Conservation (phyloP, 2,329 filamentous ascomycete species). For the Monosporascus ibericus region DNA sequence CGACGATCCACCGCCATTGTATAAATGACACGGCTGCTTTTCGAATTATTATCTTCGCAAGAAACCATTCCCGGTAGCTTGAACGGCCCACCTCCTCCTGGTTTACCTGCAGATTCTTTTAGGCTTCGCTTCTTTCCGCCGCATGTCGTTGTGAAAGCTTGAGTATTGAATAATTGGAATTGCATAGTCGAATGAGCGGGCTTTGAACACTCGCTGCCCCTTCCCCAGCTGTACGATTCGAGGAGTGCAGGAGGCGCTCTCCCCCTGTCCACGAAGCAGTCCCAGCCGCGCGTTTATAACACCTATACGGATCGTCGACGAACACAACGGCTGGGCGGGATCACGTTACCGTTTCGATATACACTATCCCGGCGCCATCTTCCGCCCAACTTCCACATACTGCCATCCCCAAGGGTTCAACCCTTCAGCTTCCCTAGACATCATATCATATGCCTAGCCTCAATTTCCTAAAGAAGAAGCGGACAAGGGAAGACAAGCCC, state of each 20-base stretch:
- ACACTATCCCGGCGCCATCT: background rate
- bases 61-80: background rate
- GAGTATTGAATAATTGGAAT: background rate
- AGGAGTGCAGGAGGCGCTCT: background rate
- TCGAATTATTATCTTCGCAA: background rate
- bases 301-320: no score
- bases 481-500: conserved; percentile 83
- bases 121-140: background rate
- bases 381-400: conserved; percentile 4
- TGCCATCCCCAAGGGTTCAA: conserved; percentile 13
- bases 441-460: conserved; percentile 74
- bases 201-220: background rate
- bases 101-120: background rate
- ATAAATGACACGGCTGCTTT: background rate
- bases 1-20: background rate
- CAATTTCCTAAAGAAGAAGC: conserved; percentile 97
- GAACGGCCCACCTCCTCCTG: background rate
- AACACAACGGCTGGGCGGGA: background rate
- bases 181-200: background rate
- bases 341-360: background rate
- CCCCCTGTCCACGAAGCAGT: background rate
- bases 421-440: conserved; percentile 22
- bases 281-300: background rate
- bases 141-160: background rate
- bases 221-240: background rate